A percentile compares a stretch with the other conserved stretches of the same genome.
These are phyloP conservation scores for Kodamaea nitidulidarum DNA, from an alignment of 805 yeast genomes.

Conservation along the genomic window DNA sequence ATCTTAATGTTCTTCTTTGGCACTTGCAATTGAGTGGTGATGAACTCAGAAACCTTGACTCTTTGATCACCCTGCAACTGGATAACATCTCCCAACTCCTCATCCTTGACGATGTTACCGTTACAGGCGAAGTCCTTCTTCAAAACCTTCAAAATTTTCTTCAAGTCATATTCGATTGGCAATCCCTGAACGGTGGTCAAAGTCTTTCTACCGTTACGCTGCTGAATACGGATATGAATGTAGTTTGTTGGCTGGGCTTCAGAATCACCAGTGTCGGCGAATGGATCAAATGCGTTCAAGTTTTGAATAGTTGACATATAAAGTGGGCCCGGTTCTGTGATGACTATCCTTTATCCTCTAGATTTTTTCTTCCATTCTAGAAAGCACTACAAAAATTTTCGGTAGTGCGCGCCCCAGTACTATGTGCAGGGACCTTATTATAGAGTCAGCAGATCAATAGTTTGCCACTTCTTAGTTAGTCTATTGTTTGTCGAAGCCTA, in stretches of 20 bases:
- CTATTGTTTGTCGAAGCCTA: no score
- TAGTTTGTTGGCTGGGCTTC: constrained; percentile 94
- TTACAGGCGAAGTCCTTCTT: constrained; percentile 99
- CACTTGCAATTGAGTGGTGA: constrained; percentile 78
- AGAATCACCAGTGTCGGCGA: constrained; percentile 99
- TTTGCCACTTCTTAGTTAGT: no score
- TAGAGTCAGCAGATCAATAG: no score
- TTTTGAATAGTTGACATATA: constrained; percentile 88
- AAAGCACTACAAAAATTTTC: constrained; percentile 2
- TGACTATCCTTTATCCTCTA: constrained; percentile 4
- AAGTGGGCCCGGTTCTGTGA: constrained; percentile 4
- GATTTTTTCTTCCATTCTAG: neutral
- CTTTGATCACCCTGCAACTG: constrained; percentile 99
- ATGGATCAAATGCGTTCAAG: constrained; percentile 87
- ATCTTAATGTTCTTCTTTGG: constrained; percentile 96
- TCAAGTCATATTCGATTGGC: constrained; percentile 90
- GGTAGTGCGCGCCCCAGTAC: constrained; percentile 6
- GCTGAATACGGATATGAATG: constrained; percentile 98
- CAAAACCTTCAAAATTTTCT: constrained; percentile 86
- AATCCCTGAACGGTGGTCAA: constrained; percentile 97
- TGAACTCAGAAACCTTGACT: constrained; percentile 89
- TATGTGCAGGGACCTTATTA: constrained; percentile 1
- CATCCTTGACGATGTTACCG: constrained; percentile 96
- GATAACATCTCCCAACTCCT: constrained; percentile 92
- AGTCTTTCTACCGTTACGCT: constrained; percentile 98